Percentiles rank a stretch among this genome's conserved stretches.
Evolutionary conservation across 371 early-diverging fungal genomes (phyloP).

Genomic region (Rhizomucor pusillus): DNA sequence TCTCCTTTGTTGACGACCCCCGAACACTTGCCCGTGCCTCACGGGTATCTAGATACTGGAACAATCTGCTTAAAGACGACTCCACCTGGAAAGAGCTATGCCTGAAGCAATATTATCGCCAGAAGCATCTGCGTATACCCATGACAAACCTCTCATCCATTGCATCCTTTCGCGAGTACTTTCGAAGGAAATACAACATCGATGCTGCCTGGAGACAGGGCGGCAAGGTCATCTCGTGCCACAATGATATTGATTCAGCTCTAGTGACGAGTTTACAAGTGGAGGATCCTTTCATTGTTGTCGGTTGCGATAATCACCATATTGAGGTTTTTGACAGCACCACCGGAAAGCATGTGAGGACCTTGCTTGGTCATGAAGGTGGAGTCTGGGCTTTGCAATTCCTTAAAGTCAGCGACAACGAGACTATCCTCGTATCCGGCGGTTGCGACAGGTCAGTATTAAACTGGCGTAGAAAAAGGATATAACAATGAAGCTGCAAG

Average conservation of each 20-base stretch:
- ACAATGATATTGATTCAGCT: slow-evolving; percentile 63
- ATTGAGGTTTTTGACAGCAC: slow-evolving; percentile 83
- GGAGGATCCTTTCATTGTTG: slow-evolving; percentile 79
- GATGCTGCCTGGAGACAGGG: slow-evolving; percentile 71
- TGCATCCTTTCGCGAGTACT: slow-evolving; percentile 61
- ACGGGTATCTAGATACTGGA: slow-evolving; percentile 77
- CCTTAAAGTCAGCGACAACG: slow-evolving; percentile 42
- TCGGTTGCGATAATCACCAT: slow-evolving; percentile 81
- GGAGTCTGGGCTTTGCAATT: slow-evolving; percentile 94
- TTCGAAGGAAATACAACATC: slow-evolving; percentile 62
- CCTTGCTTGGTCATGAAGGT: slow-evolving; percentile 83
- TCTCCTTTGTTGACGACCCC: slow-evolving; percentile 68
- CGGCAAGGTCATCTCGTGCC: slow-evolving; percentile 26
- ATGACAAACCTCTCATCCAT: slow-evolving; percentile 3
- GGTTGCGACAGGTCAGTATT: slow-evolving; percentile 69
- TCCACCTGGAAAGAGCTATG: slow-evolving; percentile 7
- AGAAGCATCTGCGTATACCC: slow-evolving; percentile 6
- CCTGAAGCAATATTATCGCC: slow-evolving; percentile 4
- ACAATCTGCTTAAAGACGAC: slow-evolving; percentile 64
- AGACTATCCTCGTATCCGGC: slow-evolving; percentile 59
- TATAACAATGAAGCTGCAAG: not conserved
- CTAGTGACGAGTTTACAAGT: slow-evolving; percentile 88
- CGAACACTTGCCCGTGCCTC: slow-evolving; percentile 71
- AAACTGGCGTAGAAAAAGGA: not conserved
- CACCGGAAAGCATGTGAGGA: slow-evolving; percentile 61